Evolutionary conservation across 108 stramenopile genomes (phyloP).

Genomic region (Epithemia pelagica): DNA sequence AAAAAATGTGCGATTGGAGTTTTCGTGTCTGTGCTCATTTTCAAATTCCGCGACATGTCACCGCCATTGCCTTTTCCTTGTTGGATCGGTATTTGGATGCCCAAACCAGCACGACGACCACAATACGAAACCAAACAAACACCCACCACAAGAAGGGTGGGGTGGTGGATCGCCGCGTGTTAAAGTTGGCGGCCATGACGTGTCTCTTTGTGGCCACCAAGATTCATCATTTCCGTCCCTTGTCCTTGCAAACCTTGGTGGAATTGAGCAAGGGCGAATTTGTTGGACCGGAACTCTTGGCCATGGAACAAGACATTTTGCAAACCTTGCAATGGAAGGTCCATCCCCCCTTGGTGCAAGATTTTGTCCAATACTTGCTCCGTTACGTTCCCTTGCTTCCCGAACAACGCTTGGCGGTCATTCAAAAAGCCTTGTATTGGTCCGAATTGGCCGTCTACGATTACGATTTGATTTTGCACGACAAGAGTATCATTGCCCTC

Average conservation of each 20-base stretch:
- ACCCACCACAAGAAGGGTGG: too few relatives aligned
- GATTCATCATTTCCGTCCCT: constrained; percentile 18
- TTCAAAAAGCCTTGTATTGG: constrained; percentile 38
- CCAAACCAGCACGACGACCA: constrained; percentile 11
- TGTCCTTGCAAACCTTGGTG: constrained; percentile 19
- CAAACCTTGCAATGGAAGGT: constrained; percentile 34
- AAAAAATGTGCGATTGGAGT: constrained; percentile 46
- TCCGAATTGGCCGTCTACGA: constrained; percentile 62
- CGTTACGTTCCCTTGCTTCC: constrained; percentile 1
- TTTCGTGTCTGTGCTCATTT: constrained; percentile 41
- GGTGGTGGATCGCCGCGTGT: constrained; percentile 34
- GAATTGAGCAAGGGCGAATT: constrained; percentile 48
- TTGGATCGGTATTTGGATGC: constrained; percentile 38
- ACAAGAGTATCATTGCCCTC: constrained; percentile 37
- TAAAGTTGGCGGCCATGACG: constrained; percentile 59
- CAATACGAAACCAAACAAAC: too few relatives aligned
- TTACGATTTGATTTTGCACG: constrained; percentile 46
- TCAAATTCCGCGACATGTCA: constrained; percentile 24
- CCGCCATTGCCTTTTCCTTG: constrained; percentile 27
- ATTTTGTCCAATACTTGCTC: constrained; percentile 27
- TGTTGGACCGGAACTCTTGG: constrained; percentile 25
- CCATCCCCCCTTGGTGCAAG: constrained; percentile 36
- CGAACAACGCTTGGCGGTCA: not conserved
- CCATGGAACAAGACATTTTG: constrained; percentile 44
- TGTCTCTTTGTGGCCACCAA: constrained; percentile 42